phyloP scores from a whole-genome alignment of 2,329 filamentous ascomycete genomes.

The Cercospora zeina region DNA sequence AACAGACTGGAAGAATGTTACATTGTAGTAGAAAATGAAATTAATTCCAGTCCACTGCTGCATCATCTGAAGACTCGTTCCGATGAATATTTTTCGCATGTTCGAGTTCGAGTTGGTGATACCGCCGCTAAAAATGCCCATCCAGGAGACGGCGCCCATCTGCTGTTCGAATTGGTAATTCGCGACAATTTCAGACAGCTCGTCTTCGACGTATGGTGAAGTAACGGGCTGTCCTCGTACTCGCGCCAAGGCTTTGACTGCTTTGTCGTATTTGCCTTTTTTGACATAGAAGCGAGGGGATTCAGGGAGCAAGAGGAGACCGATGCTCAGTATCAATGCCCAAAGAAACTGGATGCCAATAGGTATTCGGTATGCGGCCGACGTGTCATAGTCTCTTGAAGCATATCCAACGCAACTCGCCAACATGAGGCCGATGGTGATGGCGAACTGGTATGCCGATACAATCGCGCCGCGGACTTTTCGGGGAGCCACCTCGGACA shows the following conservation, averaged over 20 bases:
- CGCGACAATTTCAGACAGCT: constrained; percentile 82
- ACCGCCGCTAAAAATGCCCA: constrained; percentile 59
- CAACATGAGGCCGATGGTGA: constrained; percentile 75
- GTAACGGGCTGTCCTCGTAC: constrained; percentile 73
- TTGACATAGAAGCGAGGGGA: constrained; percentile 84
- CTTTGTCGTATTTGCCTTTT: constrained; percentile 67
- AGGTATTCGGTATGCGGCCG: constrained; percentile 74
- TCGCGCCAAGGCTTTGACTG: constrained; percentile 63
- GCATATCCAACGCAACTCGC: constrained; percentile 73
- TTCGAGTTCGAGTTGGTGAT: constrained; percentile 55
- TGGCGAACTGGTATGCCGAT: constrained; percentile 78
- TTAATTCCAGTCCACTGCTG: constrained; percentile 79
- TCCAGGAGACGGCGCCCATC: constrained; percentile 57
- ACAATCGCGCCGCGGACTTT: constrained; percentile 78
- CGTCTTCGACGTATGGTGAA: constrained; percentile 72
- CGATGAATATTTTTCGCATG: constrained; percentile 51
- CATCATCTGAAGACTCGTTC: constrained; percentile 51
- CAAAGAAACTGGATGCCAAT: constrained; percentile 78
- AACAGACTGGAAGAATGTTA: constrained; percentile 78
- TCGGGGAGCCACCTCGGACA: constrained; percentile 51
- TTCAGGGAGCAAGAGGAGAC: constrained; percentile 76
- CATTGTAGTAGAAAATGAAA: constrained; percentile 68
- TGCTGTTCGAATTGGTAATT: constrained; percentile 82
- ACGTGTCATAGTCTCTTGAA: constrained; percentile 62
- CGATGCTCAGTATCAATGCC: constrained; percentile 71